phyloP scores from a whole-genome alignment of 2,329 filamentous ascomycete genomes.

The Xylaria sp. region DNA sequence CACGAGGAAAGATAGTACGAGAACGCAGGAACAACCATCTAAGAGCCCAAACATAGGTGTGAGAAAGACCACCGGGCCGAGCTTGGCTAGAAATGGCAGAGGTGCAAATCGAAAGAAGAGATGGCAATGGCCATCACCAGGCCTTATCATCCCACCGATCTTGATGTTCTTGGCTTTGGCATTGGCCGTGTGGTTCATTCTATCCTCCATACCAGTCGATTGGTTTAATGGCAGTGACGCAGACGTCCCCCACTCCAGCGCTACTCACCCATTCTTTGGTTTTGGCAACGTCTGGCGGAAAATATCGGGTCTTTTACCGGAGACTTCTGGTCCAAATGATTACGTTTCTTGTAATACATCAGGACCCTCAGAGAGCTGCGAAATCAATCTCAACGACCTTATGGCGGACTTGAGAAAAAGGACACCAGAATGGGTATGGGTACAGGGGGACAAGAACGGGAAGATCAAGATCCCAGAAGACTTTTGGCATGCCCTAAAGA shows the following conservation, averaged over 20 bases:
- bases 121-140: constrained; percentile 3
- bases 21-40: background rate
- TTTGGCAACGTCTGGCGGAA: constrained; percentile 23
- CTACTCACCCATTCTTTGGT: background rate
- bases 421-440: constrained; percentile 67
- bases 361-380: background rate
- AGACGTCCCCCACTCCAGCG: background rate
- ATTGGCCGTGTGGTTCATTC: constrained; percentile 9
- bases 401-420: constrained; percentile 55
- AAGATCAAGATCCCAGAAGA: constrained; percentile 65
- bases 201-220: constrained; percentile 14
- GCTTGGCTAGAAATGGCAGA: background rate
- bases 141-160: background rate
- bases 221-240: background rate
- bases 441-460: constrained; percentile 64
- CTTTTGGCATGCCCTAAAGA: constrained; percentile 73
- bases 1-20: background rate
- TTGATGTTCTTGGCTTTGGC: constrained; percentile 17
- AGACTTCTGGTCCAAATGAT: constrained; percentile 13
- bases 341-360: background rate
- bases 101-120: background rate
- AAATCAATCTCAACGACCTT: constrained; percentile 43
- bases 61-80: background rate
- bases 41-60: background rate
- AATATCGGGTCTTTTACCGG: constrained; percentile 25